Evolutionary conservation across 2,329 filamentous ascomycete species (phyloP), one percentile per base, ranked within the genome.

Genomic region (Lizonia empirigonia): DNA sequence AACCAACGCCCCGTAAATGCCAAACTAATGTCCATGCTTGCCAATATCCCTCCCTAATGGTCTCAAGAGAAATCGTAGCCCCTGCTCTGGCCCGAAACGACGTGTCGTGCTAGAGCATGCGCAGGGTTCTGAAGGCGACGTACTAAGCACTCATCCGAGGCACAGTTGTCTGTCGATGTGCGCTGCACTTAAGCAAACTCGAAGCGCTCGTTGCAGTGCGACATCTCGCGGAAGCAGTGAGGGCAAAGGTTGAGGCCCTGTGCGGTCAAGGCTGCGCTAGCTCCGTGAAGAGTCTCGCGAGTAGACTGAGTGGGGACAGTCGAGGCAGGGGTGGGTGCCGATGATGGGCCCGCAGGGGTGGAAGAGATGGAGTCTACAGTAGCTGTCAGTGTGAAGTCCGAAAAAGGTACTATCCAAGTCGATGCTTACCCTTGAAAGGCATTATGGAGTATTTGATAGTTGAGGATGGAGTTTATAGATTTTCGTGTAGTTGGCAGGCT

Each of bases 171-270:
- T 22, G 29, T 19, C 22, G n/a, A n/a, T n/a, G n/a, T 1, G 8
- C 32, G 4, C 16, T 13, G 38, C 38, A 20, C 20, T 30, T 50
- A 65, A 42, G 58, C 63, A 15, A 65, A 63, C 10, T 61, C 61
- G 45, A 64, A 65, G 3, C 63, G 47, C 49, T 65, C 63, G 16
- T 59, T 60, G 56, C 63, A 65, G 34, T 65, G 63, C 36, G 55
- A 57, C 56, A 63, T 58, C 46, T 65, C 63, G 9, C 63, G 61
- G 48, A 60, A 65, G 59, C 63, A 65, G 42, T 65, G 63, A 35
- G 63, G 63, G 52, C 63, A 65, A 1, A 65, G 61, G 36, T 64
- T 58, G 12, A 65, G 50, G 7, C 63, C 63, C 37, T 65, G 63
- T 2, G 49, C 57, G 10, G 52, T 60, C 44, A 65, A 42, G 36